Evolutionary conservation across 2,329 filamentous ascomycete genomes (phyloP), one percentile per base, ranked within the genome.

Genomic region (Fusarium hainanense): DNA sequence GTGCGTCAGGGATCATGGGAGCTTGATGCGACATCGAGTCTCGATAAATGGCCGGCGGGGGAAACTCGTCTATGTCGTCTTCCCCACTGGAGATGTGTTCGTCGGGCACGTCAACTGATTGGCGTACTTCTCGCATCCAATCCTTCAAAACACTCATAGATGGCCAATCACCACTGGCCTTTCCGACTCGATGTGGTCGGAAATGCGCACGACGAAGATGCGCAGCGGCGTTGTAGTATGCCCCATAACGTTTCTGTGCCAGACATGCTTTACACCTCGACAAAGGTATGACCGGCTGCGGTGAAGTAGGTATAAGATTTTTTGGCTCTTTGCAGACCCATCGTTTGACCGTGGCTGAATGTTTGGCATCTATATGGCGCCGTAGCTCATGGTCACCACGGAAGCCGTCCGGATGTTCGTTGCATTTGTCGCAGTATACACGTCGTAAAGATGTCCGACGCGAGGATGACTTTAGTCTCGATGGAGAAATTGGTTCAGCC

Each of bases 381-480:
- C 90, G 85, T 50, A 94, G 84, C 78, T 98, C 94, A 78, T 97
- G 94, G 58, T 97, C 93, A 61, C 94, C 94, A 47, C 94, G 91
- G 78, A 97, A 98, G 7, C 94, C 94, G 65, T 94, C 90, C 4
- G 92, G 92, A 65, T 95, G 90, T 74, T 93, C 92, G 70, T 90
- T 89, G 82, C 94, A 98, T 72, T 91, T 88, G 20, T 85, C 83
- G 79, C 94, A 98, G 76, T 89, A 90, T 51, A 94, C 90, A 71
- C 93, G 92, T 25, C 89, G 87, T 54, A 93, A 86, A 25, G 89
- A 87, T 23, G 84, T 83, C 27, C 85, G 81, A 63, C 86, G 85
- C 59, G 86, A 87, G 1, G 84, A 79, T 2, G 83, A 78, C 21
- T 75, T 77, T 37, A 77, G 77, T 30, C 75, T 74, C 20, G 78